Evolutionary conservation across 768 basidiomycete genomes (phyloP).

Genomic region (Suillus paluster): DNA sequence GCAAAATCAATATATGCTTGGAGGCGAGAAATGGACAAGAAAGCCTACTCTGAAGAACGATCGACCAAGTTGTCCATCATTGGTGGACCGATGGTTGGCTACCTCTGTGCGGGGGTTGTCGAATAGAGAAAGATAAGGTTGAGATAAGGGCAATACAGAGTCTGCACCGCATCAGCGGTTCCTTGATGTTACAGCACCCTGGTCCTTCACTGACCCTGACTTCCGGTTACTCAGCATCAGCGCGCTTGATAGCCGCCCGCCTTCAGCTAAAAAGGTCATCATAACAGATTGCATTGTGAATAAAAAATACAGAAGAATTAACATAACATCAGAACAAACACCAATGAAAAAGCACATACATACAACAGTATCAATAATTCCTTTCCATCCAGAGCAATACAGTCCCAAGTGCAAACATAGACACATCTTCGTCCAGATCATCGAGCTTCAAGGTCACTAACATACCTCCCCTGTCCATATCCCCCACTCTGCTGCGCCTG

Average conservation of each 20-base stretch:
- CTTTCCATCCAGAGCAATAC: background rate
- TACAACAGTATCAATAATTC: background rate
- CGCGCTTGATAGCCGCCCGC: background rate
- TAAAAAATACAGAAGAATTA: background rate
- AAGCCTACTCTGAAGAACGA: background rate
- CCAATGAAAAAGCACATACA: background rate
- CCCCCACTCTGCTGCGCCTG: constrained; percentile 21
- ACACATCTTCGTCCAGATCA: background rate
- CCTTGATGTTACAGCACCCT: background rate
- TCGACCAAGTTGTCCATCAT: background rate
- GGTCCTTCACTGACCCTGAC: background rate
- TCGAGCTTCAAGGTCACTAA: constrained; percentile 47
- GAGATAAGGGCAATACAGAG: background rate
- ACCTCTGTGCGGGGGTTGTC: background rate
- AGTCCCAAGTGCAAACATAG: background rate
- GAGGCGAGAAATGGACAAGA: background rate
- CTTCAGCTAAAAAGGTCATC: background rate
- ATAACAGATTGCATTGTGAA: background rate
- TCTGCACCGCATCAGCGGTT: background rate
- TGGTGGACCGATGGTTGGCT: background rate
- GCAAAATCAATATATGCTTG: background rate
- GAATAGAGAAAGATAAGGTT: background rate
- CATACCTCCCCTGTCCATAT: constrained; percentile 50
- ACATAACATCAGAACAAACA: background rate
- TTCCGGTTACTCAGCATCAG: background rate